These are phyloP conservation scores for Colletotrichum truncatum DNA, from an alignment of 2,329 filamentous ascomycete species.

Conservation along the genomic window DNA sequence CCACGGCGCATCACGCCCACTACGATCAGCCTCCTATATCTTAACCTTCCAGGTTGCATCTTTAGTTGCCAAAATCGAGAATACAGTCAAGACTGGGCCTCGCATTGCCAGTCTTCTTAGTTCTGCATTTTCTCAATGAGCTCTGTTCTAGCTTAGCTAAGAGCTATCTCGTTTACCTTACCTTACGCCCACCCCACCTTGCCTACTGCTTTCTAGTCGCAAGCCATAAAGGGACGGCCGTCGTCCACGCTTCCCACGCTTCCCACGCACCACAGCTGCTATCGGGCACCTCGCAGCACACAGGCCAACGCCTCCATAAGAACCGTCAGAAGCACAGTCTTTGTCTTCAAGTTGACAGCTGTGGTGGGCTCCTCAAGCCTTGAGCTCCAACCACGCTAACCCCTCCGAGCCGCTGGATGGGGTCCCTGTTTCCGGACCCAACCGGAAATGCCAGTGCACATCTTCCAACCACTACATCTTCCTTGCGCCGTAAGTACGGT, in stretches of 20 bases:
- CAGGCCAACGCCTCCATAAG: conserved; percentile 1
- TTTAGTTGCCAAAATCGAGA: too few species aligned
- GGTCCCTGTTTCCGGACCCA: conserved; percentile 23
- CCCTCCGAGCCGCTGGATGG: conserved; percentile 1
- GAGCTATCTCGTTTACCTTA: neutral
- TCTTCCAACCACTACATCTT: neutral
- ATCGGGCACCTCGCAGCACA: neutral
- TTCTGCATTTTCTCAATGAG: too few species aligned
- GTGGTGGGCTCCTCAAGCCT: conserved; percentile 2
- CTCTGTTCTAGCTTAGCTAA: neutral
- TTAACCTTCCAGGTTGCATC: neutral
- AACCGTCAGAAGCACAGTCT: conserved; percentile 10
- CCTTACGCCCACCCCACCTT: neutral
- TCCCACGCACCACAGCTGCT: neutral
- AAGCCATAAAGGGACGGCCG: neutral
- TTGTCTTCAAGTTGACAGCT: conserved; percentile 23
- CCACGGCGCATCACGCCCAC: conserved; percentile 15
- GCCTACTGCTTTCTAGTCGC: neutral
- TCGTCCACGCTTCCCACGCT: neutral
- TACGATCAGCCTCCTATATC: conserved; percentile 13
- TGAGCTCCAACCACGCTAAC: conserved; percentile 10
- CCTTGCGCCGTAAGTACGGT: neutral
- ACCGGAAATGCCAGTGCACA: conserved; percentile 18
- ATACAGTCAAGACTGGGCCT: too few species aligned
- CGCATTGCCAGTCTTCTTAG: too few species aligned